A percentile compares a stretch with the other conserved stretches of the same genome.
Evolutionary conservation across 768 basidiomycete genomes (phyloP).

Genomic region (Tricholomella constricta): DNA sequence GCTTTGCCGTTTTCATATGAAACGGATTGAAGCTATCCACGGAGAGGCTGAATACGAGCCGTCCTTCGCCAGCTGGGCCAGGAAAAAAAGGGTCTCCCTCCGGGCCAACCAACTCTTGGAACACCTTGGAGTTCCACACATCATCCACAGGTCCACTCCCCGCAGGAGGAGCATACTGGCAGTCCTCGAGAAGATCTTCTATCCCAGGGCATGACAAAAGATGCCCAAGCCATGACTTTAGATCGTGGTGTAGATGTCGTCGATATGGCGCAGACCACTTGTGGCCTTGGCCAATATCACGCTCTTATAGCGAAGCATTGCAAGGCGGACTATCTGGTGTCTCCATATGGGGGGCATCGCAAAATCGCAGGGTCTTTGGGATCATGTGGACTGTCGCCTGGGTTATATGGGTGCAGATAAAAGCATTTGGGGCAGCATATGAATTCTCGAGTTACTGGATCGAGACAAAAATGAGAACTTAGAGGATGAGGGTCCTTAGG

Average conservation of each 20-base stretch:
- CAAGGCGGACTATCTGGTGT: conserved; percentile 16
- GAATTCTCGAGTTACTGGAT: neutral
- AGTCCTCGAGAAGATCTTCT: conserved; percentile 23
- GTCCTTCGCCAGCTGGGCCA: conserved; percentile 13
- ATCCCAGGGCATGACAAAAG: conserved; percentile 27
- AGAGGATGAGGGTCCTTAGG: neutral
- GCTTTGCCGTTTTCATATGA: too few species aligned
- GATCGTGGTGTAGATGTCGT: conserved; percentile 22
- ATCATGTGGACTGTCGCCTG: too few species aligned
- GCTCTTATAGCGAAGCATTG: conserved; percentile 12
- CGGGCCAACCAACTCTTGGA: conserved; percentile 18
- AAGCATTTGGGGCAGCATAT: neutral
- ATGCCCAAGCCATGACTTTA: conserved; percentile 28
- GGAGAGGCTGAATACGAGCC: too few species aligned
- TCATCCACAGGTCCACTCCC: conserved; percentile 9
- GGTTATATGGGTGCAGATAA: too few species aligned
- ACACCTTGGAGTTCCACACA: conserved; percentile 21
- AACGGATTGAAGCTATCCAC: too few species aligned
- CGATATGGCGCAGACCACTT: conserved; percentile 6
- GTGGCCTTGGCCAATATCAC: neutral
- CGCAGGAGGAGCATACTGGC: neutral
- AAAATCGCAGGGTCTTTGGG: neutral
- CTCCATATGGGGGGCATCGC: conserved; percentile 7
- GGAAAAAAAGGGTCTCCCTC: conserved; percentile 25
- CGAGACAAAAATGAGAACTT: neutral